A percentile compares a stretch with the other conserved stretches of the same genome.
phyloP scores from a whole-genome alignment of 805 yeast species.

The Spathaspora boniae region DNA sequence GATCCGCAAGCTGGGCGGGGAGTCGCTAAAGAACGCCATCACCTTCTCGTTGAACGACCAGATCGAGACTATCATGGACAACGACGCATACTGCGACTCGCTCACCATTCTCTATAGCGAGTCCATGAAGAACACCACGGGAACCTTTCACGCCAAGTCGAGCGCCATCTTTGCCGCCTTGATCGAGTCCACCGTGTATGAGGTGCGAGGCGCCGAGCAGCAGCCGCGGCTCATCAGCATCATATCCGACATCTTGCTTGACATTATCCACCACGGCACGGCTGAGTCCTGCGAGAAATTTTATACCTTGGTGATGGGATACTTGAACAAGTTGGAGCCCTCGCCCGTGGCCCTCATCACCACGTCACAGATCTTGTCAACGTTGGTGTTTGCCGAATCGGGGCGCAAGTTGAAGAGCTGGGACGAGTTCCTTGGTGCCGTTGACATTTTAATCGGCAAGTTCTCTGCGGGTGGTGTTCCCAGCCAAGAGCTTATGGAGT shows the following conservation, averaged over 20 bases:
- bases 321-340: conserved; percentile 14
- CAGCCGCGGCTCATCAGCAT: conserved; percentile 36
- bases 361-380: conserved; percentile 8
- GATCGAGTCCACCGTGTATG: conserved; percentile 30
- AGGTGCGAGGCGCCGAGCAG: conserved; percentile 1
- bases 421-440: conserved; percentile 27
- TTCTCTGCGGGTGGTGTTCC: conserved; percentile 9
- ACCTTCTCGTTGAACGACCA: conserved; percentile 37
- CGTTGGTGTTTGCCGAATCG: conserved; percentile 60
- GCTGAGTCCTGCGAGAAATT: conserved; percentile 44
- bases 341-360: conserved; percentile 4
- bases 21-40: conserved; percentile 46
- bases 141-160: conserved; percentile 72
- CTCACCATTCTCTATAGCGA: conserved; percentile 64
- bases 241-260: conserved; percentile 57
- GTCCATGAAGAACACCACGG: conserved; percentile 68
- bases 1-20: conserved; percentile 60
- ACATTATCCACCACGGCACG: conserved; percentile 51
- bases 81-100: conserved; percentile 52
- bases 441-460: conserved; percentile 19
- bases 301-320: conserved; percentile 30
- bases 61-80: conserved; percentile 26
- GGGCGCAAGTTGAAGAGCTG: conserved; percentile 62
- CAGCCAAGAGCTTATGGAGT: conserved; percentile 18
- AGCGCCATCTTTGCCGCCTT: conserved; percentile 45